phyloP scores from a whole-genome alignment of 768 basidiomycete genomes.

The Termitomyces sp. region DNA sequence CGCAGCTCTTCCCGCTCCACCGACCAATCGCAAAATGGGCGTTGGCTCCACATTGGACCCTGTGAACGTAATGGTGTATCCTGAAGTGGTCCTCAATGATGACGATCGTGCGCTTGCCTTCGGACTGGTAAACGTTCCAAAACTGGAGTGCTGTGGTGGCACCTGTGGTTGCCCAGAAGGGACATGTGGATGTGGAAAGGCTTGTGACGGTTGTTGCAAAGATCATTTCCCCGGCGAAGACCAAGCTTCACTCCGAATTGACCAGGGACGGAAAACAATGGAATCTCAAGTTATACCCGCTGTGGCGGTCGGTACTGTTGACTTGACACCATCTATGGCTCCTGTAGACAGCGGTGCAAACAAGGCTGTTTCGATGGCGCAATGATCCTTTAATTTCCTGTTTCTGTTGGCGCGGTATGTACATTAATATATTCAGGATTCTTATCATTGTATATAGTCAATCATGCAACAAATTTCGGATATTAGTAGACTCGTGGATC shows the following conservation, averaged over 20 bases:
- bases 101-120: conserved; percentile 39
- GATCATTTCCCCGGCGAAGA: conserved; percentile 19
- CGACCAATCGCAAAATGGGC: conserved; percentile 34
- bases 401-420: not conserved
- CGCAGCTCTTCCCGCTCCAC: conserved; percentile 62
- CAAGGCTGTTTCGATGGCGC: conserved; percentile 3
- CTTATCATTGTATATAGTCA: not conserved
- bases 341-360: conserved; percentile 26
- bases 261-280: not conserved
- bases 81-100: conserved; percentile 26
- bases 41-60: conserved; percentile 39
- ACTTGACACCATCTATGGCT: not conserved
- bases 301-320: not conserved
- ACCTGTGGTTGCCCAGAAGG: conserved; percentile 51
- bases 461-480: not conserved
- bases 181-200: conserved; percentile 49
- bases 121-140: conserved; percentile 52
- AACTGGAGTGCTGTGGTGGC: conserved; percentile 64
- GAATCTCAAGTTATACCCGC: not conserved
- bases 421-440: not conserved
- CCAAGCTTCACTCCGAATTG: not conserved
- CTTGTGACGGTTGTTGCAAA: conserved; percentile 50
- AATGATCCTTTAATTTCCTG: not conserved
- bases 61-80: conserved; percentile 44
- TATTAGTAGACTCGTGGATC: not conserved